Evolutionary conservation across 1,284 basidiomycete species (phyloP).

Genomic region (Apiotrichum montevideense): DNA sequence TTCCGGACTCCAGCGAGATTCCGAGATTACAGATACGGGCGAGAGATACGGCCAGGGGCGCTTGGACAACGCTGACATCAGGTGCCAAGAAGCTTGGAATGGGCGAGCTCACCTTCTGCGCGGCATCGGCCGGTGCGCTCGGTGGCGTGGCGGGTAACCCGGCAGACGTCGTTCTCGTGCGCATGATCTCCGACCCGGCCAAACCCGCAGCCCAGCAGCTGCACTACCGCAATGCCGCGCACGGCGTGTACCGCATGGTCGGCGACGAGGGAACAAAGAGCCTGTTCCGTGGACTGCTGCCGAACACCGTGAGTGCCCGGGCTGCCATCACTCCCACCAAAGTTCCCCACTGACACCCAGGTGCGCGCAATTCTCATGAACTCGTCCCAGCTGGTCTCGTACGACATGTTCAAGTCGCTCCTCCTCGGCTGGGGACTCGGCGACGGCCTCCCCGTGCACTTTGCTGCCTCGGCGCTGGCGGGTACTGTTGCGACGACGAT

Average conservation of each 20-base stretch:
- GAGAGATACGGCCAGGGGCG: too few relatives aligned
- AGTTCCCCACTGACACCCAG: conserved; percentile 16
- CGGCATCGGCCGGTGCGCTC: conserved; percentile 37
- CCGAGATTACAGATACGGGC: too few relatives aligned
- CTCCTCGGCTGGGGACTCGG: conserved; percentile 41
- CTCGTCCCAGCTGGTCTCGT: conserved; percentile 50
- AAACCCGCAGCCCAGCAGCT: conserved; percentile 35
- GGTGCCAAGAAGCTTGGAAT: conserved; percentile 34
- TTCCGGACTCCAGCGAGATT: too few relatives aligned
- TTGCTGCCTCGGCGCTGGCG: conserved; percentile 49
- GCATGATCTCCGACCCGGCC: conserved; percentile 45
- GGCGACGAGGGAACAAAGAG: conserved; percentile 48
- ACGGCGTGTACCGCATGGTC: conserved; percentile 49
- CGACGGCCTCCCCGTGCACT: conserved; percentile 51
- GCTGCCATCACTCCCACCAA: neutral
- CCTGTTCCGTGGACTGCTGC: conserved; percentile 49
- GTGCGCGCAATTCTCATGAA: conserved; percentile 53
- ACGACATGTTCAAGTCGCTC: conserved; percentile 54
- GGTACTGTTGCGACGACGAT: conserved; percentile 54
- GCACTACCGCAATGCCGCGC: conserved; percentile 46
- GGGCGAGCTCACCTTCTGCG: conserved; percentile 39
- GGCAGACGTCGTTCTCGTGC: conserved; percentile 33
- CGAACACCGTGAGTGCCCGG: conserved; percentile 47
- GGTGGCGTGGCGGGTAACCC: conserved; percentile 44
- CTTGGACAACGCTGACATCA: conserved; percentile 4